These are phyloP conservation scores for Albugo candida DNA, from an alignment of 352 stramenopile genomes.

Conservation along the genomic window DNA sequence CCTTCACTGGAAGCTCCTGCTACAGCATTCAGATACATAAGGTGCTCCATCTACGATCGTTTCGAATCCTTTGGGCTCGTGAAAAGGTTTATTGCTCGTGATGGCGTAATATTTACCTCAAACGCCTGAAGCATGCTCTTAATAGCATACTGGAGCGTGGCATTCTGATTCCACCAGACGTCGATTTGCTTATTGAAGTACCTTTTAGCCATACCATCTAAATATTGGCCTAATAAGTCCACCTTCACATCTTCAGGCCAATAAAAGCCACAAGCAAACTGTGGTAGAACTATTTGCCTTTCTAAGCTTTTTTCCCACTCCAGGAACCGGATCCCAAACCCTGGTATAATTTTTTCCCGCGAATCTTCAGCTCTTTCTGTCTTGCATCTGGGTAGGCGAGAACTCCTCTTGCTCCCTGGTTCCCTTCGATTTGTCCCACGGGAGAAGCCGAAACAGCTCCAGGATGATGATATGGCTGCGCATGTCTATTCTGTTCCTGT, in stretches of 20 bases:
- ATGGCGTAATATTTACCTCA: background rate
- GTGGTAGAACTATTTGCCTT: background rate
- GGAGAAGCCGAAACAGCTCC: too few species aligned
- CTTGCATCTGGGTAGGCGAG: too few species aligned
- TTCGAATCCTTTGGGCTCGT: background rate
- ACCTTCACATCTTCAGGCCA: background rate
- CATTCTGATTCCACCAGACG: background rate
- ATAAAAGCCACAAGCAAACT: background rate
- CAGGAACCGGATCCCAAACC: background rate
- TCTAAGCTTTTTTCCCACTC: background rate
- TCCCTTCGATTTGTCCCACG: too few species aligned
- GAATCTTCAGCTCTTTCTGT: background rate
- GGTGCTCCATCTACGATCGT: background rate
- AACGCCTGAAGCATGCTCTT: background rate
- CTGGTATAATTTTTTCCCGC: background rate
- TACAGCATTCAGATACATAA: background rate
- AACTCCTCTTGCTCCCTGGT: too few species aligned
- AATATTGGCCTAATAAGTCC: background rate
- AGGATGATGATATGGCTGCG: too few species aligned
- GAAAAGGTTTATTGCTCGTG: background rate
- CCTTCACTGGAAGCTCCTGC: too few species aligned
- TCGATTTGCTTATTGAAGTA: too few species aligned
- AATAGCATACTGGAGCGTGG: background rate
- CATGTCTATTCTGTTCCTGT: too few species aligned
- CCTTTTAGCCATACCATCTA: background rate